phyloP scores from a whole-genome alignment of 768 basidiomycete species.

The Psilocybe azurescens region DNA sequence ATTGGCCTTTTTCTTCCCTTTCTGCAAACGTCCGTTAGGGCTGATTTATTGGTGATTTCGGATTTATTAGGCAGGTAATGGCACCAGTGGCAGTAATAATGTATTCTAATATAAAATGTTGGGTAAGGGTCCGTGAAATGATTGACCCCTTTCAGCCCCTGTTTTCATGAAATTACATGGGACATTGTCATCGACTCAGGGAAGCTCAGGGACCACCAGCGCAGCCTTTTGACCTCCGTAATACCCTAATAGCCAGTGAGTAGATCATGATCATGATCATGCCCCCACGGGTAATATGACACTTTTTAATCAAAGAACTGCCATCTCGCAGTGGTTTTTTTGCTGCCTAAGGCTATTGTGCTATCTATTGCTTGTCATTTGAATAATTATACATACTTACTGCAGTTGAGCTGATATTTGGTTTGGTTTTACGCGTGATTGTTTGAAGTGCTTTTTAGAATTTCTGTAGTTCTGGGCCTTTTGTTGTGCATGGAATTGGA shows the following conservation, averaged over 20 bases:
- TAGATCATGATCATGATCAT: not conserved
- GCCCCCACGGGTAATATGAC: not conserved
- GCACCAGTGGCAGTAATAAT: not conserved
- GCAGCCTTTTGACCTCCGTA: too few relatives aligned
- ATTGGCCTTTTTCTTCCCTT: not conserved
- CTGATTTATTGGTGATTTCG: not conserved
- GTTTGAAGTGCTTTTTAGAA: too few relatives aligned
- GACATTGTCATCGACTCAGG: too few relatives aligned
- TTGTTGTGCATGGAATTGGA: not conserved
- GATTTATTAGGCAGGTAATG: not conserved
- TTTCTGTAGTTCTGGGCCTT: too few relatives aligned
- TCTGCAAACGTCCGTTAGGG: not conserved
- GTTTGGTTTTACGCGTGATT: too few relatives aligned
- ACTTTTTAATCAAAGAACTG: not conserved
- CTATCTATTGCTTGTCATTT: too few relatives aligned
- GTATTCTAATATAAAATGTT: not conserved
- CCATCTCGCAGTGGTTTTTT: not conserved
- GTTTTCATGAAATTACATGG: too few relatives aligned
- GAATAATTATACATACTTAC: too few relatives aligned
- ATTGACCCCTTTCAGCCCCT: not conserved
- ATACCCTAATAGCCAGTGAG: not conserved
- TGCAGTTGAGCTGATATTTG: too few relatives aligned
- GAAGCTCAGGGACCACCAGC: too few relatives aligned
- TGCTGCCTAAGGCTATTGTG: not conserved
- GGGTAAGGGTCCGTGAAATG: not conserved